Evolutionary conservation across 2,329 filamentous ascomycete species (phyloP).

Genomic region (Alternaria rosae): DNA sequence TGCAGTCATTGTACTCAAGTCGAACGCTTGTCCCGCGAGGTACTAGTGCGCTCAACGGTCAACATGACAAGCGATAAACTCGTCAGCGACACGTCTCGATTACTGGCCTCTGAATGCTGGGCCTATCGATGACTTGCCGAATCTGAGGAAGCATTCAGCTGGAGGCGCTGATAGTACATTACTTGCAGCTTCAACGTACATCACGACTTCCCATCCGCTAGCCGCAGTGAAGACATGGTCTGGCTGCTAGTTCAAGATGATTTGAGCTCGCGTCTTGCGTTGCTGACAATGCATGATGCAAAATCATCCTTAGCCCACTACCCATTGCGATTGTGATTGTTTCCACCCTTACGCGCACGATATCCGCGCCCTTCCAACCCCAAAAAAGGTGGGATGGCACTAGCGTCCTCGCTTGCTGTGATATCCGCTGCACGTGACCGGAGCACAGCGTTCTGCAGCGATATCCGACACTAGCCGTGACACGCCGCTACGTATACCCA

Average conservation of each 20-base stretch:
- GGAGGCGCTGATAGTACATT: background rate
- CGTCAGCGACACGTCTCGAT: background rate
- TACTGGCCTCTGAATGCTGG: background rate
- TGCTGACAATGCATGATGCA: background rate
- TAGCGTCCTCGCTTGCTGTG: conserved; percentile 13
- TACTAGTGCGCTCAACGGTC: background rate
- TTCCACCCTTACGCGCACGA: conserved; percentile 14
- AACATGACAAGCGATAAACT: background rate
- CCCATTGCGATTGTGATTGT: background rate
- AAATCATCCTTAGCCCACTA: background rate
- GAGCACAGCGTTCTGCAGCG: background rate
- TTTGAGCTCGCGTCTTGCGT: background rate
- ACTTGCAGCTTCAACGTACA: background rate
- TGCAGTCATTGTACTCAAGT: background rate
- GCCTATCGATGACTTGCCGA: background rate
- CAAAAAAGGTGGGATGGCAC: conserved; percentile 6
- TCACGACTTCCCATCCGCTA: background rate
- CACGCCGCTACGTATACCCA: conserved; percentile 33
- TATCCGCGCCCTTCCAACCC: conserved; percentile 23
- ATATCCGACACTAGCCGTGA: conserved; percentile 36
- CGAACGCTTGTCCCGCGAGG: background rate
- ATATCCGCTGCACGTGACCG: conserved; percentile 31
- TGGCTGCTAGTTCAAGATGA: background rate
- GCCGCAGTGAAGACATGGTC: background rate
- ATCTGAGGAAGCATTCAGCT: background rate